Conservation (phyloP, 495 filamentous ascomycete genomes). For the Daldinia loculata region DNA sequence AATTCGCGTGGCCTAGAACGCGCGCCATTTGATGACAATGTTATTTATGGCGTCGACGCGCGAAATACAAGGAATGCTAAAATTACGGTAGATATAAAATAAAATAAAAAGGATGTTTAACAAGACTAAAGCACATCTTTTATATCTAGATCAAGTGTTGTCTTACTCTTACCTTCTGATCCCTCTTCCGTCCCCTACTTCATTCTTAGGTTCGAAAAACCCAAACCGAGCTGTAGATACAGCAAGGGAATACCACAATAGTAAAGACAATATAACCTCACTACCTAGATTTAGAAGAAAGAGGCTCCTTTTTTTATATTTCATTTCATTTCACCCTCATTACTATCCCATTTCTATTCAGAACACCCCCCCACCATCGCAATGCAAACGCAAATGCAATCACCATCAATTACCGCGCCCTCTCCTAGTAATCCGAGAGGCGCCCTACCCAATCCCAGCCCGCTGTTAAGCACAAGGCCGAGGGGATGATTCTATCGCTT, state of each 20-base stretch:
- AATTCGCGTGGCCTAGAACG: neutral
- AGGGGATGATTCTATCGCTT: neutral
- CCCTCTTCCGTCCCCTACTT: neutral
- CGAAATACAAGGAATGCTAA: neutral
- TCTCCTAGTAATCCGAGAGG: neutral
- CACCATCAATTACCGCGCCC: neutral
- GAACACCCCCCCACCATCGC: neutral
- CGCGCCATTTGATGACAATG: neutral
- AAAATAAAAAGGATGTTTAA: neutral
- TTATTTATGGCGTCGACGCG: neutral
- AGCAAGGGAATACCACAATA: too few species aligned
- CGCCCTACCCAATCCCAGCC: neutral
- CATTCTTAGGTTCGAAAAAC: too few species aligned
- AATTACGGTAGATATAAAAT: neutral
- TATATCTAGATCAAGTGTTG: neutral
- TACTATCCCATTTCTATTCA: neutral
- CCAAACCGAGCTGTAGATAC: too few species aligned
- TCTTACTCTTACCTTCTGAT: neutral
- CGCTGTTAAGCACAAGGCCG: neutral
- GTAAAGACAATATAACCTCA: too few species aligned
- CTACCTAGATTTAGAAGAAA: neutral
- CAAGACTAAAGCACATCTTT: neutral
- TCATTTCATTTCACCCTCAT: neutral
- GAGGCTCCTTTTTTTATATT: neutral
- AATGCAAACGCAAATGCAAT: constrained; percentile 3